Conservation (phyloP, 257 asterid species). For the Rubia yunnanensis region DNA sequence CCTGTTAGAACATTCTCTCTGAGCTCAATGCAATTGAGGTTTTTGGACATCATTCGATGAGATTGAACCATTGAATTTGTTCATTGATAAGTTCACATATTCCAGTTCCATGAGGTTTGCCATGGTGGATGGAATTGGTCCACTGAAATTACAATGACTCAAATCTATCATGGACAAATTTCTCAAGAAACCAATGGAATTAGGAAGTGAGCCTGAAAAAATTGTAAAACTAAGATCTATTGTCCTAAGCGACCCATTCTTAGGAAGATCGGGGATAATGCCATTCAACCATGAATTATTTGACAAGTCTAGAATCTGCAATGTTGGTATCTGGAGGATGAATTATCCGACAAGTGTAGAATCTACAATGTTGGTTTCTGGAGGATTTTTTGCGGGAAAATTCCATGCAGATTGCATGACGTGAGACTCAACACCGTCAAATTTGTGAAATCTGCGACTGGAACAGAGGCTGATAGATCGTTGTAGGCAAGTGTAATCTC, state of each 20-base stretch:
- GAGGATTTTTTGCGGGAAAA: too few relatives aligned
- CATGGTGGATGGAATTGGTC: constrained; percentile 16
- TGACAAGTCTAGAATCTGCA: too few relatives aligned
- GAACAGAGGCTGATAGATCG: background rate
- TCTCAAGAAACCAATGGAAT: constrained; percentile 12
- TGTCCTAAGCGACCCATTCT: background rate
- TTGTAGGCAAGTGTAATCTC: constrained; percentile 2
- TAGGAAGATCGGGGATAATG: background rate
- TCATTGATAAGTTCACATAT: constrained; percentile 15
- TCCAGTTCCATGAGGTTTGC: background rate
- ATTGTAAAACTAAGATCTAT: too few relatives aligned
- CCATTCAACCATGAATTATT: too few relatives aligned
- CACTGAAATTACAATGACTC: constrained; percentile 9
- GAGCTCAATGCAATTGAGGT: constrained; percentile 2
- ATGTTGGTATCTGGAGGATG: background rate
- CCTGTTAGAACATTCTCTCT: too few relatives aligned
- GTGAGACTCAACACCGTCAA: constrained; percentile 11
- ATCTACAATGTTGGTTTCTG: background rate
- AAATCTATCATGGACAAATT: constrained; percentile 8
- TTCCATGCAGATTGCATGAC: constrained; percentile 11
- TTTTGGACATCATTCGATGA: constrained; percentile 10
- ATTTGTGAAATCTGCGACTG: constrained; percentile 5
- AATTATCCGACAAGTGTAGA: background rate
- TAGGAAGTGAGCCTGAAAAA: constrained; percentile 1
- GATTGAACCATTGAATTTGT: constrained; percentile 6